Evolutionary conservation across 2,329 filamentous ascomycete species (phyloP), one percentile per base, ranked within the genome.

Genomic region (Ophioceras dolichostomum): DNA sequence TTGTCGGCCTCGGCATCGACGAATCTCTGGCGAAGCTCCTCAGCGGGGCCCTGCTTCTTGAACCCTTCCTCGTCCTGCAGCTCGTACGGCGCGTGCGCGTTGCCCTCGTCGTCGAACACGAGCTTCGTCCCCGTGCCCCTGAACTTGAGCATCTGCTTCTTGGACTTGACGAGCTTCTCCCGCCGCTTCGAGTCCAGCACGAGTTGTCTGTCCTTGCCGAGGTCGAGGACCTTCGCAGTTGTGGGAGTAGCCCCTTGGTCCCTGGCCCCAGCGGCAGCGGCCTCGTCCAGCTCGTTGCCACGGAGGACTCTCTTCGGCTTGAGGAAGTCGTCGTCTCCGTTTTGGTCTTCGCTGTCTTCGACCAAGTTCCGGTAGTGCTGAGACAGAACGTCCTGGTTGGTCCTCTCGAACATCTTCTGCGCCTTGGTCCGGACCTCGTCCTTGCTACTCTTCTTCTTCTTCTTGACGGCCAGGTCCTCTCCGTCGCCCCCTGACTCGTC

Each of bases 391-490:
- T 95, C 88, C 59, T 96, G 89, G 59, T 98, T 98, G 49, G 82
- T 83, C 42, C 91, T 73, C 64, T 95, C 89, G 59, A 96, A 95
- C 91, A 98, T 96, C 48, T 86, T 81, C 58, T 98, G 87, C 56
- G 94, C 93, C 58, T 94, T 96, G 22, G 93, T 98, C 43, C 87
- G 76, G 14, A 94, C 84, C 48, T 78, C 73, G 10, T 70, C 66
- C 61, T 83, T 79, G 60, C 79, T 76, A 55, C 73, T 76, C 42
- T 65, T 61, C 46, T 65, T 64, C 40, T 62, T 64, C 50, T 70
- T 68, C 24, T 55, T 50, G 28, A 56, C 31, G 19, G 51, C 54
- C 10, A 55, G 63, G 32, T 59, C 61, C 10, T 57, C 60, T 4
- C 55, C 63, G 16, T 63, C 65, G 4, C 57, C 64, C 9, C 66